Percentiles rank a stretch among this genome's conserved stretches.
Evolutionary conservation across 2,329 filamentous ascomycete genomes (phyloP).

Genomic region (Penicillium sp.): DNA sequence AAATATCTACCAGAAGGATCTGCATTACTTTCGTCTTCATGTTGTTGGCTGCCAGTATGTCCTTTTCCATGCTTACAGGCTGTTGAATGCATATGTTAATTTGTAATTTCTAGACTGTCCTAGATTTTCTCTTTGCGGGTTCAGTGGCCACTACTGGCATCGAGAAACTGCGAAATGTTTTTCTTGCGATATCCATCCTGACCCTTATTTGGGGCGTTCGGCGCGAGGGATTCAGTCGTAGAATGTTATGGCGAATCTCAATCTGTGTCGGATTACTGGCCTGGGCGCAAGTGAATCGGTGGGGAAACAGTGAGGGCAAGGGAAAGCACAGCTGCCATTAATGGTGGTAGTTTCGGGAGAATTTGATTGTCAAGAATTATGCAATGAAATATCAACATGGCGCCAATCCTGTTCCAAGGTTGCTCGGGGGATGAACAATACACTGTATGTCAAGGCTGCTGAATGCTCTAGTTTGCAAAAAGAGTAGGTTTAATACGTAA

Average conservation of each 20-base stretch:
- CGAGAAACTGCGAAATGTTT: slow-evolving; percentile 10
- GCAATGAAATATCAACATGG: background rate
- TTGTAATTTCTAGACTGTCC: slow-evolving; percentile 5
- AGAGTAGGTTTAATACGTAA: background rate
- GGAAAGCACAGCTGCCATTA: slow-evolving; percentile 17
- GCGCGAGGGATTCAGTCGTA: slow-evolving; percentile 14
- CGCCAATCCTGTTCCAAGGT: background rate
- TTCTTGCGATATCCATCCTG: slow-evolving; percentile 16
- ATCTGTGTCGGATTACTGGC: slow-evolving; percentile 14
- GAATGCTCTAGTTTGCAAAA: background rate
- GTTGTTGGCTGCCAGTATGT: slow-evolving; percentile 18
- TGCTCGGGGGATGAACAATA: background rate
- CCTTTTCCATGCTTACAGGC: background rate
- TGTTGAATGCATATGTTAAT: background rate
- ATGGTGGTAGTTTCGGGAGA: background rate
- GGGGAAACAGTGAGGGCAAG: background rate
- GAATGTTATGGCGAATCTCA: slow-evolving; percentile 12
- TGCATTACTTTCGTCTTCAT: slow-evolving; percentile 14
- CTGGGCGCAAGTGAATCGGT: slow-evolving; percentile 13
- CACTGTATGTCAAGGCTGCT: background rate
- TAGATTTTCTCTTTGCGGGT: slow-evolving; percentile 18
- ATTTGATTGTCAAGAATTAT: background rate
- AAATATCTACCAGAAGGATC: slow-evolving; percentile 16
- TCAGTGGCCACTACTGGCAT: slow-evolving; percentile 16
- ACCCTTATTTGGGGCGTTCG: slow-evolving; percentile 10